A percentile compares a stretch with the other conserved stretches of the same genome.
Evolutionary conservation across 495 filamentous ascomycete species (phyloP).

Genomic region (Lasiosphaeriaceae sp.): DNA sequence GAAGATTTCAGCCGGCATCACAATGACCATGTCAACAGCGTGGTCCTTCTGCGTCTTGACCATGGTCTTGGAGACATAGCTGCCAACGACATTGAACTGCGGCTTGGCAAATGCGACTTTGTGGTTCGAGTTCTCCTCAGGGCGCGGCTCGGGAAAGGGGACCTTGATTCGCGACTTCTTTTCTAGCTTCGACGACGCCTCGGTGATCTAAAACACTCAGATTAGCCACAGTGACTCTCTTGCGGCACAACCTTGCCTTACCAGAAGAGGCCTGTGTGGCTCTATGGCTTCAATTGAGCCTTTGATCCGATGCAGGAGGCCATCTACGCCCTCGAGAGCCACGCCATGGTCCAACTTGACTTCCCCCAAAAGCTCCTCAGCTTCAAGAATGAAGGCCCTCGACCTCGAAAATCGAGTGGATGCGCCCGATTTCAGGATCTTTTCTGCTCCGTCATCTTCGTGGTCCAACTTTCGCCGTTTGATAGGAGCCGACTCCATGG

Average conservation of each 20-base stretch:
- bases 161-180: conserved; percentile 61
- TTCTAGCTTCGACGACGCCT: conserved; percentile 65
- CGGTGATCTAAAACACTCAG: conserved; percentile 45
- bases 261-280: conserved; percentile 49
- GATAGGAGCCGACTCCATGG: conserved; percentile 39
- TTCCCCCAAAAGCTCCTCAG: conserved; percentile 74
- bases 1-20: conserved; percentile 75
- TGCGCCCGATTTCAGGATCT: conserved; percentile 25
- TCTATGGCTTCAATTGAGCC: conserved; percentile 66
- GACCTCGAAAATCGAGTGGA: conserved; percentile 32
- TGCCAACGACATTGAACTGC: conserved; percentile 83
- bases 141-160: conserved; percentile 78
- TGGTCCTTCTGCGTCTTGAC: conserved; percentile 54
- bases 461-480: conserved; percentile 51
- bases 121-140: conserved; percentile 69
- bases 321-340: conserved; percentile 60
- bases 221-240: not conserved
- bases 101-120: conserved; percentile 75
- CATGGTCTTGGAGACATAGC: conserved; percentile 75
- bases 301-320: conserved; percentile 68
- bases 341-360: conserved; percentile 65
- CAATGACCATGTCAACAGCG: conserved; percentile 75
- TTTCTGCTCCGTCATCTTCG: conserved; percentile 17
- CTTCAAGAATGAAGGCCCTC: conserved; percentile 80
- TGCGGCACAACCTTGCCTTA: conserved; percentile 27